A percentile compares a stretch with the other conserved stretches of the same genome.
phyloP scores from a whole-genome alignment of 2,329 filamentous ascomycete species.

The Diaporthe sp. region DNA sequence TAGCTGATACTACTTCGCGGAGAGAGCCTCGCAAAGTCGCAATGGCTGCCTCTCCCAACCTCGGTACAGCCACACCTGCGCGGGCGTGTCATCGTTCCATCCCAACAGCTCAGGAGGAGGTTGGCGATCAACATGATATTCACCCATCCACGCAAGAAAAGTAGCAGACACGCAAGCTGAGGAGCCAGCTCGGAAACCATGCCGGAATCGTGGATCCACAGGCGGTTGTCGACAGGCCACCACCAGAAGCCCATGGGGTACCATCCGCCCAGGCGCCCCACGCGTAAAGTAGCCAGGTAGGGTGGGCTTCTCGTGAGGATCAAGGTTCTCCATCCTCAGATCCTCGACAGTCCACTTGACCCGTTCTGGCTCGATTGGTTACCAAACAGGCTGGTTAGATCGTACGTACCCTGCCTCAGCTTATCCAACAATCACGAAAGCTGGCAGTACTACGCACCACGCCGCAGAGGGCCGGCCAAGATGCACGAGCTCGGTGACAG shows the following conservation, averaged over 20 bases:
- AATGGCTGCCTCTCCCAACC: slow-evolving; percentile 1
- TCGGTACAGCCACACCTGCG: neutral
- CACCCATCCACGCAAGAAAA: neutral
- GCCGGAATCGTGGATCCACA: slow-evolving; percentile 30
- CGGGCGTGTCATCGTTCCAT: slow-evolving; percentile 5
- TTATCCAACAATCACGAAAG: neutral
- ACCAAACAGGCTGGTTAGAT: slow-evolving; percentile 7
- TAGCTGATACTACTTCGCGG: neutral
- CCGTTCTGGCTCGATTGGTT: slow-evolving; percentile 22
- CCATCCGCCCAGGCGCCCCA: slow-evolving; percentile 30
- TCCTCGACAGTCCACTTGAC: slow-evolving; percentile 30
- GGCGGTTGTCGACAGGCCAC: slow-evolving; percentile 26
- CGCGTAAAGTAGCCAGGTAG: slow-evolving; percentile 34
- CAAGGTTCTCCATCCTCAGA: slow-evolving; percentile 35
- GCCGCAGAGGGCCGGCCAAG: slow-evolving; percentile 12
- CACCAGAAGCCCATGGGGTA: slow-evolving; percentile 30
- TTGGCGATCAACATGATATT: slow-evolving; percentile 14
- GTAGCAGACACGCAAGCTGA: slow-evolving; percentile 7
- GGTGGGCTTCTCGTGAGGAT: slow-evolving; percentile 27
- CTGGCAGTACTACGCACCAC: slow-evolving; percentile 4
- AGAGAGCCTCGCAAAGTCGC: neutral
- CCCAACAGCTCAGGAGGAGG: slow-evolving; percentile 19
- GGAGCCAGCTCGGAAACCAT: slow-evolving; percentile 16
- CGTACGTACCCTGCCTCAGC: slow-evolving; percentile 12
- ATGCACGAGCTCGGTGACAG: slow-evolving; percentile 12